Evolutionary conservation across 805 yeast species (phyloP).

Genomic region (Barnettozyma siamensis): DNA sequence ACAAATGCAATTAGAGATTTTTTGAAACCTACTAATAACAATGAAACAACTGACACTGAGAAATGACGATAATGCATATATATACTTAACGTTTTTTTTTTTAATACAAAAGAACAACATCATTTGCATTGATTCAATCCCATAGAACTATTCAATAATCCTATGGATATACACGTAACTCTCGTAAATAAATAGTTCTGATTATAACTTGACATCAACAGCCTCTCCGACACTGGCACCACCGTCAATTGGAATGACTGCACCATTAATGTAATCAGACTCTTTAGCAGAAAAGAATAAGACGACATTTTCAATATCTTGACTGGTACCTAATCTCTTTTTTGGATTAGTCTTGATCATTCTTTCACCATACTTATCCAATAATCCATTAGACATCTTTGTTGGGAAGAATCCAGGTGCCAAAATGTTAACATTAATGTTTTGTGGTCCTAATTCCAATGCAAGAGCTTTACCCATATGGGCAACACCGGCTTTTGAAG

Average conservation of each 20-base stretch:
- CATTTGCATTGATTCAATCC: too few species aligned
- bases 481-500: conserved; percentile 71
- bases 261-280: conserved; percentile 59
- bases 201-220: neutral
- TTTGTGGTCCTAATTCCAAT: conserved; percentile 55
- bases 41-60: too few species aligned
- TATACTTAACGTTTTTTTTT: too few species aligned
- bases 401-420: conserved; percentile 79
- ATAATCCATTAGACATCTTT: conserved; percentile 64
- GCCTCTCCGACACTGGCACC: conserved; percentile 45
- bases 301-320: conserved; percentile 51
- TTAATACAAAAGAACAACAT: too few species aligned
- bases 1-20: conserved; percentile 19
- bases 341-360: conserved; percentile 51
- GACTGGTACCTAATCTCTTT: conserved; percentile 53
- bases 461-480: conserved; percentile 64
- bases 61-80: neutral
- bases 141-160: too few species aligned
- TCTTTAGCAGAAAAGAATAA: conserved; percentile 53
- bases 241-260: conserved; percentile 66
- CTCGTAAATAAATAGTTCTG: neutral
- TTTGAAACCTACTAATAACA: conserved; percentile 10
- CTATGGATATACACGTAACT: too few species aligned
- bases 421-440: conserved; percentile 62
- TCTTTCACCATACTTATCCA: conserved; percentile 40